Base-by-base conservation (phyloP, 192 early-diverging fungal species). In the Linnemannia elongata region DNA sequence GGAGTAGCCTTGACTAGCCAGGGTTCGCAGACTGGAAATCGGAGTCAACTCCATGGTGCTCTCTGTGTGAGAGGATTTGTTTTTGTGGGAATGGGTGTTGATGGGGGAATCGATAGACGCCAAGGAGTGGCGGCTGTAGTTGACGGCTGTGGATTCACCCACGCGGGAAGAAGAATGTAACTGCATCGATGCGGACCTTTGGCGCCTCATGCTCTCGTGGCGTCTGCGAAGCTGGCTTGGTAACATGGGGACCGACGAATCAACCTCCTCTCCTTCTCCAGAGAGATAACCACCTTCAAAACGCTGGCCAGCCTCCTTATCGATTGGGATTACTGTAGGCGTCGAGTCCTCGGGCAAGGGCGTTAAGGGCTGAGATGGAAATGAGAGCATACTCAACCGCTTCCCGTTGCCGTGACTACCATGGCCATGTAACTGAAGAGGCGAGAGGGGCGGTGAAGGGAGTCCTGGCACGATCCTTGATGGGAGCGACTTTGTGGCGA, bases 381-480 rank as follows among this genome's bases (percentile, higher is more conserved):
- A 76, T 13, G 55, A 60, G 55, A 73, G 42, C 27, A 52, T 55
- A 36, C 55, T 60, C 38, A 52, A 54, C 27, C 77, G 79, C n/a
- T 68, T 33, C 39, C 33, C 52, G 45, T 41, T 69, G 18, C 76
- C 27, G 45, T 41, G 39, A 41, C 38, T 41, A 36, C 69, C 75
- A 45, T 33, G 49, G 60, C 70, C 42, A 22, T 24, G 60, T 36
- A 75, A 75, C 44, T 77, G 84, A 35, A 77, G 83, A 10, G 84
- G 84, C 2, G 84, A 87, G 15, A 87, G 66, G 17, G 84, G 84
- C 22, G 84, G 84, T 20, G 84, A 87, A 17, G 84, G 84, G 0
- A 87, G 82, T 39, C 81, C 75, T 10, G 81, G 81, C 71, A 38
- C 33, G 17, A 70, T 41, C n/a, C 69, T 70, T 13, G 33, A 24